Evolutionary conservation across 495 filamentous ascomycete genomes (phyloP).

Genomic region (Tuber melanosporum): DNA sequence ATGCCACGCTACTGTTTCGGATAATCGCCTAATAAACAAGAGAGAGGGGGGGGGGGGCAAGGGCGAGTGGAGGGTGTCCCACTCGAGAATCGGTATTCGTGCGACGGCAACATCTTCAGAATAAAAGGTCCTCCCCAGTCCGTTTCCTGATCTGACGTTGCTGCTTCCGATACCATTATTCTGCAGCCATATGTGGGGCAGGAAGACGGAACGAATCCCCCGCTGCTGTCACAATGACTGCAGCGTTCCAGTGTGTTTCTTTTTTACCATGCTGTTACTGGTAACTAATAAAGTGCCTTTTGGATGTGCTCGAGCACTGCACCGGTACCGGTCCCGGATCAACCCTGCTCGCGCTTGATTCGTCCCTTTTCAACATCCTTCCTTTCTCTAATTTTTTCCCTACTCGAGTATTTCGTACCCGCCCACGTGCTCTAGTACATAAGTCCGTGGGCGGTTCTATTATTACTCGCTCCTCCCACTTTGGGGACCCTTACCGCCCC

Average conservation of each 20-base stretch:
- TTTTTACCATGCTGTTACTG: background rate
- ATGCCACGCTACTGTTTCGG: too few species aligned
- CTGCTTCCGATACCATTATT: background rate
- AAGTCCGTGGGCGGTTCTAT: background rate
- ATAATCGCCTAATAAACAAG: too few species aligned
- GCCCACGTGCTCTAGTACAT: background rate
- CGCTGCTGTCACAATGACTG: background rate
- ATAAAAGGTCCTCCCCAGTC: conserved; percentile 2
- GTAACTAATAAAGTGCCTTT: background rate
- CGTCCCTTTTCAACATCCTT: background rate
- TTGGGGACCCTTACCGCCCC: background rate
- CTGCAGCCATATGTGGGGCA: conserved; percentile 2
- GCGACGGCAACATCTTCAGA: background rate
- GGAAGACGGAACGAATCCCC: background rate
- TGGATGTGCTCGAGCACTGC: too few species aligned
- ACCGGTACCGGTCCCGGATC: background rate
- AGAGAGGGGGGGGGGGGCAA: too few species aligned
- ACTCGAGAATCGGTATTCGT: background rate
- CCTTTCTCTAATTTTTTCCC: background rate
- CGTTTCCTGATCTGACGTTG: background rate
- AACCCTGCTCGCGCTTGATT: background rate
- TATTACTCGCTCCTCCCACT: background rate
- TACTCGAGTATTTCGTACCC: background rate
- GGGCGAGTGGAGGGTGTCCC: background rate
- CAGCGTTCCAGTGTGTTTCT: background rate